A percentile compares a stretch with the other conserved stretches of the same genome.
These are phyloP conservation scores for Crucihimalaya himalaica DNA, from an alignment of 345 rosid genomes.

Conservation along the genomic window DNA sequence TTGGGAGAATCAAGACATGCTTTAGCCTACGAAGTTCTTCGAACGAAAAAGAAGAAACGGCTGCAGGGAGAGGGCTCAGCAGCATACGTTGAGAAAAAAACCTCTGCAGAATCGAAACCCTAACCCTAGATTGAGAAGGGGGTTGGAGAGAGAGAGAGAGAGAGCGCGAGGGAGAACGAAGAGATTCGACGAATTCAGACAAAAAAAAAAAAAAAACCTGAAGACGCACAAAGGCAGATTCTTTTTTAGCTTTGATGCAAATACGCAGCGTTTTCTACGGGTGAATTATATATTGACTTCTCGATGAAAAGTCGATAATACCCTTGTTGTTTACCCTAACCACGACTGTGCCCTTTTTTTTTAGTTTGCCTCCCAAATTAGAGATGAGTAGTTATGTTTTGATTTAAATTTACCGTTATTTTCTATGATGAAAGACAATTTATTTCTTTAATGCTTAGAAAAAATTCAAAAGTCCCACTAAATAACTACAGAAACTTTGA, in stretches of 20 bases:
- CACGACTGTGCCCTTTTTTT: background rate
- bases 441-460: background rate
- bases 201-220: conserved; percentile 21
- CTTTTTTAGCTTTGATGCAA: conserved; percentile 11
- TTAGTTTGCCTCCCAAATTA: too few relatives aligned
- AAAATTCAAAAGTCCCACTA: background rate
- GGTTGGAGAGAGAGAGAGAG: background rate
- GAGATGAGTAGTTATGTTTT: too few relatives aligned
- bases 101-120: conserved; percentile 48
- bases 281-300: conserved; percentile 22
- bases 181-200: conserved; percentile 5
- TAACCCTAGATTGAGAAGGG: conserved; percentile 45
- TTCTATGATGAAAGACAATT: background rate
- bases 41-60: conserved; percentile 22
- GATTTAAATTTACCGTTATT: too few relatives aligned
- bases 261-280: conserved; percentile 40
- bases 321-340: conserved; percentile 1
- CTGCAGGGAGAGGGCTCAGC: conserved; percentile 8
- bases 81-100: background rate
- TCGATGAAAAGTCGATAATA: background rate
- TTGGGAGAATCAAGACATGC: conserved; percentile 48
- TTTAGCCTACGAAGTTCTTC: conserved; percentile 41
- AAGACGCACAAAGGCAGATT: conserved; percentile 34
- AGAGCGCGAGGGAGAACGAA: conserved; percentile 10
- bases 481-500: background rate